phyloP scores from a whole-genome alignment of 139 green algal species.

The Picochlorum costavermella region DNA sequence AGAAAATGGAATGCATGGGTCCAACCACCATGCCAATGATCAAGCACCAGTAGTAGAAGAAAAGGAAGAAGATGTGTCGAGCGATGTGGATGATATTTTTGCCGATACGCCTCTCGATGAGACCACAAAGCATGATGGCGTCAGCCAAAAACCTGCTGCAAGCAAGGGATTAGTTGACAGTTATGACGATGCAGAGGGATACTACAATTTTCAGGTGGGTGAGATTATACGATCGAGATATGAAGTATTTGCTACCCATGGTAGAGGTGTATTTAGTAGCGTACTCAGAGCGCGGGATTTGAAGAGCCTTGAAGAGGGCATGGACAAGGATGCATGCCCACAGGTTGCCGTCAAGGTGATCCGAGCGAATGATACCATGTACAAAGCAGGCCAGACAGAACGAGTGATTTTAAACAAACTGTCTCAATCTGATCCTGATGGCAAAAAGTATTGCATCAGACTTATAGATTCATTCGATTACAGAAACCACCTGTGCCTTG shows the following conservation, averaged over 20 bases:
- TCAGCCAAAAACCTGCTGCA: not conserved
- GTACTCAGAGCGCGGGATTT: constrained; percentile 84
- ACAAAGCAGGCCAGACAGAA: constrained; percentile 64
- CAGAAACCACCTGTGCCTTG: constrained; percentile 89
- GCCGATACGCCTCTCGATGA: constrained; percentile 32
- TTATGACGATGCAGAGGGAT: constrained; percentile 91
- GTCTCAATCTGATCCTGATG: constrained; percentile 66
- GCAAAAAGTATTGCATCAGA: constrained; percentile 81
- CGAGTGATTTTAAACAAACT: constrained; percentile 76
- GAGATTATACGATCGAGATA: constrained; percentile 80
- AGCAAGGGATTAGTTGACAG: constrained; percentile 57
- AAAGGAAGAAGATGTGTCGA: not conserved
- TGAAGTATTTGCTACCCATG: constrained; percentile 59
- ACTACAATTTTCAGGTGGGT: constrained; percentile 93
- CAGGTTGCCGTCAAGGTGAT: constrained; percentile 90
- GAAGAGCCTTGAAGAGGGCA: not conserved
- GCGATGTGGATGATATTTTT: constrained; percentile 66
- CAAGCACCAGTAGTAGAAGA: not conserved
- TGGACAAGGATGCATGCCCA: not conserved
- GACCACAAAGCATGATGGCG: constrained; percentile 2
- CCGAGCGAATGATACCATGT: constrained; percentile 77
- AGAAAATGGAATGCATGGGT: not conserved
- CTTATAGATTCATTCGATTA: constrained; percentile 90
- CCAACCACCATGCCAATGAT: not conserved
- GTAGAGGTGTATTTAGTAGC: constrained; percentile 89